phyloP scores from a whole-genome alignment of 345 rosid genomes.

The Combretum micranthum region DNA sequence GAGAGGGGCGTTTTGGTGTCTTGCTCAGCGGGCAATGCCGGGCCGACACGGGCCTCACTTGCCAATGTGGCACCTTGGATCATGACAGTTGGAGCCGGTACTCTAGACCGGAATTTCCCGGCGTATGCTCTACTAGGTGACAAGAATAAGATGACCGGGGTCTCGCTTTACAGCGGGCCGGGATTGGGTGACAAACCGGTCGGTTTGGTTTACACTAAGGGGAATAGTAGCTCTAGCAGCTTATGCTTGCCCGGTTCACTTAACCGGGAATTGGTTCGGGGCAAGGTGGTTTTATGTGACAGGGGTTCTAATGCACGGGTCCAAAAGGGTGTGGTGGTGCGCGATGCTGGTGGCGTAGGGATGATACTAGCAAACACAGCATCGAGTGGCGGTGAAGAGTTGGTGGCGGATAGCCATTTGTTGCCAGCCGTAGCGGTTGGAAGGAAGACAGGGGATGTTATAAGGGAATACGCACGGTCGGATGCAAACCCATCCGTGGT shows the following conservation, averaged over 20 bases:
- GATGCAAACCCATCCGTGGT: constrained; percentile 43
- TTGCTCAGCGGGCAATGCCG: constrained; percentile 79
- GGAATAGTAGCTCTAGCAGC: constrained; percentile 30
- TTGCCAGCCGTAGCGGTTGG: constrained; percentile 73
- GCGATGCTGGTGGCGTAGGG: constrained; percentile 74
- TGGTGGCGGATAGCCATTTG: constrained; percentile 82
- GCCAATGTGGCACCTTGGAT: constrained; percentile 95
- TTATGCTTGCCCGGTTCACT: constrained; percentile 76
- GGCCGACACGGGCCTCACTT: constrained; percentile 46
- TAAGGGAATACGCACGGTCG: constrained; percentile 41
- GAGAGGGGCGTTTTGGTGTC: constrained; percentile 80
- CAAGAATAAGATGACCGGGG: constrained; percentile 39
- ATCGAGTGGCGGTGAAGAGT: constrained; percentile 60
- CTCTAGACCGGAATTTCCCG: constrained; percentile 77
- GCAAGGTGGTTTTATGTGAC: constrained; percentile 77
- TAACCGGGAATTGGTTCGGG: constrained; percentile 40
- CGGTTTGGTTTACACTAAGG: constrained; percentile 47
- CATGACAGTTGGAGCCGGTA: constrained; percentile 88
- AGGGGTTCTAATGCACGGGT: constrained; percentile 70
- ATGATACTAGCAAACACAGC: constrained; percentile 79
- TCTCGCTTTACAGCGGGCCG: constrained; percentile 64
- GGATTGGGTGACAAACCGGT: constrained; percentile 51
- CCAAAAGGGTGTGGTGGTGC: constrained; percentile 73
- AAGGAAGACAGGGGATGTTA: constrained; percentile 46
- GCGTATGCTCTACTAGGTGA: constrained; percentile 61